These are phyloP conservation scores for Neophaeococcomyces aloes DNA, from an alignment of 2,329 filamentous ascomycete genomes.

Conservation along the genomic window DNA sequence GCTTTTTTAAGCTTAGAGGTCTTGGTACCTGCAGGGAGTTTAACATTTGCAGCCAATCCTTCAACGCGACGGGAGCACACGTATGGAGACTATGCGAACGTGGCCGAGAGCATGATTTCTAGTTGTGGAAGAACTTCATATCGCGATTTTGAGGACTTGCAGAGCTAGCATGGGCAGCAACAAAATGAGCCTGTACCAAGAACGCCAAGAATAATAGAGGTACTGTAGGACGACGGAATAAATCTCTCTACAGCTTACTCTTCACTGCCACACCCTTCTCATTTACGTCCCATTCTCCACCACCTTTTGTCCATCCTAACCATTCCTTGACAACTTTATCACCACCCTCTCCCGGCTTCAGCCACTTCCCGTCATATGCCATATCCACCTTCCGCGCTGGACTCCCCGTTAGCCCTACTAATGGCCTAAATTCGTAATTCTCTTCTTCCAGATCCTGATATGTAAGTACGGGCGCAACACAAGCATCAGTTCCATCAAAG, in stretches of 20 bases:
- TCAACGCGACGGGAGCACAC: no score
- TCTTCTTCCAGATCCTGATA: constrained; percentile 58
- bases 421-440: constrained; percentile 39
- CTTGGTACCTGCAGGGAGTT: no score
- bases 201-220: no score
- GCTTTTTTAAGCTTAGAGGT: no score
- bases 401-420: constrained; percentile 50
- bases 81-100: no score
- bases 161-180: no score
- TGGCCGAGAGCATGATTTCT: no score
- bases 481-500: constrained; percentile 87
- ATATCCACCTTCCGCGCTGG: constrained; percentile 55
- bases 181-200: no score
- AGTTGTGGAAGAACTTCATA: no score
- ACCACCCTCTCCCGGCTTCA: constrained; percentile 61
- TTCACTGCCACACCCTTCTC: constrained; percentile 47
- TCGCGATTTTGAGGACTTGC: no score
- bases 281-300: constrained; percentile 53
- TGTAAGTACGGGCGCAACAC: constrained; percentile 75
- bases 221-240: no score
- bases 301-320: constrained; percentile 66
- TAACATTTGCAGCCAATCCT: no score
- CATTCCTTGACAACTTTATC: constrained; percentile 58
- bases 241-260: constrained; percentile 16
- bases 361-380: constrained; percentile 52